Evolutionary conservation across 768 basidiomycete species (phyloP).

Genomic region (Rhodotorula kratochvilovae): DNA sequence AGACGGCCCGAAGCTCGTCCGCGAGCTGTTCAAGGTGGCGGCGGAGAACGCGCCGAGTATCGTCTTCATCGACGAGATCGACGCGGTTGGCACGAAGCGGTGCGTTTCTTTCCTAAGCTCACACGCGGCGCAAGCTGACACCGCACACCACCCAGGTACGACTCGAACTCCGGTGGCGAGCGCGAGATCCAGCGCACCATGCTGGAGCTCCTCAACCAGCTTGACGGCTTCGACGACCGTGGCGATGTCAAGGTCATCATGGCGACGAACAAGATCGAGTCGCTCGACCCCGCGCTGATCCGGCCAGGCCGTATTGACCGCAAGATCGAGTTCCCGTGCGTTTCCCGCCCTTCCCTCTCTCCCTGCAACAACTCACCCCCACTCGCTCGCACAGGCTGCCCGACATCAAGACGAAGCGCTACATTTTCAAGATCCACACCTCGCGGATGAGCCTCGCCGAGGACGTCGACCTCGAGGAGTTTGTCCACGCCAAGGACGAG

Average conservation of each 20-base stretch:
- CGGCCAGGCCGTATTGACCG: conserved; percentile 97
- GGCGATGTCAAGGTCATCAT: conserved; percentile 99
- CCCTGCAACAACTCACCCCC: neutral
- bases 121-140: neutral
- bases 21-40: conserved; percentile 93
- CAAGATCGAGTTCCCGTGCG: conserved; percentile 80
- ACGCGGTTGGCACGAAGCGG: conserved; percentile 97
- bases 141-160: conserved; percentile 62
- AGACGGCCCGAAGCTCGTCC: conserved; percentile 95
- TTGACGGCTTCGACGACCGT: conserved; percentile 98
- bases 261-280: conserved; percentile 98
- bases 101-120: conserved; percentile 47
- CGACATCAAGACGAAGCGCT: conserved; percentile 96
- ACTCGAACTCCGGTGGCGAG: conserved; percentile 96
- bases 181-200: conserved; percentile 99
- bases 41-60: conserved; percentile 98
- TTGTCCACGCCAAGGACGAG: conserved; percentile 87
- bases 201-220: conserved; percentile 95
- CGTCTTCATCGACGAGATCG: conserved; percentile 98
- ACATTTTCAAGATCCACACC: conserved; percentile 88
- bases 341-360: neutral
- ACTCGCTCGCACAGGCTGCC: conserved; percentile 61
- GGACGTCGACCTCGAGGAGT: conserved; percentile 89
- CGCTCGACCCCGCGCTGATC: conserved; percentile 94
- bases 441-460: conserved; percentile 82